Conservation (phyloP, 2,329 filamentous ascomycete genomes). For the Hawksworthiomyces lignivorus region DNA sequence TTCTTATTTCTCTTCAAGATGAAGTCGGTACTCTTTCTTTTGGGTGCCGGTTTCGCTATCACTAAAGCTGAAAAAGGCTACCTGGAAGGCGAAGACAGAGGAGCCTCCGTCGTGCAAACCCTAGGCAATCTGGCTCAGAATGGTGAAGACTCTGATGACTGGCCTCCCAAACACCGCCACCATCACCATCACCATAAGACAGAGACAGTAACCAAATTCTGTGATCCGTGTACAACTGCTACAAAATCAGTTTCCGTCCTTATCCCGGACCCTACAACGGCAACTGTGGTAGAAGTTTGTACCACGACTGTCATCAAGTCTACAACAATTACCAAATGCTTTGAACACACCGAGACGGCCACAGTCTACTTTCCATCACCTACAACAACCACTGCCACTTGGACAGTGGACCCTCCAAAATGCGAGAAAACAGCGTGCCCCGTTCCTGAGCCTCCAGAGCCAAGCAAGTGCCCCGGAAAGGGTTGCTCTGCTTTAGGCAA, state of each 20-base stretch:
- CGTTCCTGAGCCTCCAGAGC: too few species aligned
- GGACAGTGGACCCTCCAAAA: background rate
- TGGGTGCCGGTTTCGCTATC: conserved; percentile 10
- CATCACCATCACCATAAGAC: background rate
- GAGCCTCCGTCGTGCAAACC: background rate
- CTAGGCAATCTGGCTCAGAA: background rate
- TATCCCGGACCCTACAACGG: background rate
- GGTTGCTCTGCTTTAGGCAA: too few species aligned
- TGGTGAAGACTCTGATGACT: too few species aligned
- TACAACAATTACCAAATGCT: background rate
- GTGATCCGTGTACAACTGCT: conserved; percentile 4
- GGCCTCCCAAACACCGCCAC: background rate
- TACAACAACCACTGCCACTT: background rate
- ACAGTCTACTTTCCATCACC: background rate
- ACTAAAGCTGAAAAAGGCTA: conserved; percentile 4
- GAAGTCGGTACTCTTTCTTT: conserved; percentile 12
- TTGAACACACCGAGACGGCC: background rate
- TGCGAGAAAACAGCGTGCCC: too few species aligned
- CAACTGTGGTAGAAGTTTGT: background rate
- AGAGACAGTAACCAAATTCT: conserved; percentile 3
- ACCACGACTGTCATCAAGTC: background rate
- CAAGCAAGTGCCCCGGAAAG: too few species aligned
- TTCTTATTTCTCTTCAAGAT: conserved; percentile 8
- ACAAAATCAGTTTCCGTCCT: background rate
- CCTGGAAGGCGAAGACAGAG: too few species aligned